phyloP scores from a whole-genome alignment of 1,284 basidiomycete species.

The Cutaneotrichosporon mucoides region DNA sequence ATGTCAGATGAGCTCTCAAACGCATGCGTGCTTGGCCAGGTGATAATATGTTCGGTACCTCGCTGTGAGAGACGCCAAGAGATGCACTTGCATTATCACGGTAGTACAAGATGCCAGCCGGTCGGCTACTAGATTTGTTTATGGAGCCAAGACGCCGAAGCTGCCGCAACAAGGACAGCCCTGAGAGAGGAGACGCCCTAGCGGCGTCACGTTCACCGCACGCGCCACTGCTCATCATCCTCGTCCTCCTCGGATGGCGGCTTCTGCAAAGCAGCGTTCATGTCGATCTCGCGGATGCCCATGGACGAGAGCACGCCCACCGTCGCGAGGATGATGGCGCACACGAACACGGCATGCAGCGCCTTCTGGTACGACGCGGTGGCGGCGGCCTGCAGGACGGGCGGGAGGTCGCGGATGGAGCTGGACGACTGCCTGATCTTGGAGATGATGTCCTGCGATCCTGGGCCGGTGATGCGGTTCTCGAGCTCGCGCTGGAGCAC shows the following conservation, averaged over 20 bases:
- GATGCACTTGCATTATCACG: too few relatives aligned
- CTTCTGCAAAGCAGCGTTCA: conserved; percentile 16
- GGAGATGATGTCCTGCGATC: conserved; percentile 55
- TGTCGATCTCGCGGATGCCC: conserved; percentile 38
- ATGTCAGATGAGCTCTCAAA: too few relatives aligned
- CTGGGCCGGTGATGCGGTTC: conserved; percentile 67
- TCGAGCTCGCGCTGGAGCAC: conserved; percentile 65
- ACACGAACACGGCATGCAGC: conserved; percentile 79
- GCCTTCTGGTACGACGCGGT: conserved; percentile 77
- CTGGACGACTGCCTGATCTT: conserved; percentile 70
- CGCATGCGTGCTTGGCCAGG: too few relatives aligned
- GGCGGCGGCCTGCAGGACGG: conserved; percentile 62
- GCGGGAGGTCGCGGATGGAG: conserved; percentile 68
- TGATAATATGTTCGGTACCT: too few relatives aligned
- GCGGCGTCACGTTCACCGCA: too few relatives aligned
- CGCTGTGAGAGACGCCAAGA: too few relatives aligned
- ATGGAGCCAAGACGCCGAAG: too few relatives aligned
- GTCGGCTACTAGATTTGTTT: too few relatives aligned
- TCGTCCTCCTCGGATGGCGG: not conserved
- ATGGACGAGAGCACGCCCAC: conserved; percentile 32
- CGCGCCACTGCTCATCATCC: not conserved
- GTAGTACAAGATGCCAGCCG: too few relatives aligned
- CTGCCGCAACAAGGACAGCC: too few relatives aligned
- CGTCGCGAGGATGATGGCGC: conserved; percentile 54
- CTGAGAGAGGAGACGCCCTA: too few relatives aligned